These are phyloP conservation scores for Xanthoconium purpureum DNA, from an alignment of 768 basidiomycete species.

Conservation along the genomic window DNA sequence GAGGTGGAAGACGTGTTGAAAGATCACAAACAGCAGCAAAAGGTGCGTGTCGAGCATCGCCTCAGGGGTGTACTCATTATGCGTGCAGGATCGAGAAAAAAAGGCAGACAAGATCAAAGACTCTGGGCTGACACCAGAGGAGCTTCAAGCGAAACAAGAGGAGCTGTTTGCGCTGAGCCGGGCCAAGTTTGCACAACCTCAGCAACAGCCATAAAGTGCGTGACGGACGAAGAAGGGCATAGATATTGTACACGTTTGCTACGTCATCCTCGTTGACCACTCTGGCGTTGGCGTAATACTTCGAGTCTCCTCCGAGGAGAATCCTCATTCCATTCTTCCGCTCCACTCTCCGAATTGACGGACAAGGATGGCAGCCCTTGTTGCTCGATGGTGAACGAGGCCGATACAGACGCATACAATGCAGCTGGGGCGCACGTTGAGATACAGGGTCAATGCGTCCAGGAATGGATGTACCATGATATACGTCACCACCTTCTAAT, in stretches of 20 bases:
- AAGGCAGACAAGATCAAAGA: conserved; percentile 87
- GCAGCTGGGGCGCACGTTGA: conserved; percentile 45
- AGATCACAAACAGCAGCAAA: conserved; percentile 94
- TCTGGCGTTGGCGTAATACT: conserved; percentile 43
- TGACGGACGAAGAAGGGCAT: conserved; percentile 3
- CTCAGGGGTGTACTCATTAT: conserved; percentile 4
- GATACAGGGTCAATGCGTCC: conserved; percentile 2
- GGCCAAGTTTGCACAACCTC: conserved; percentile 68
- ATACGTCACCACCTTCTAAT: conserved; percentile 54
- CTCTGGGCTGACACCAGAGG: conserved; percentile 88
- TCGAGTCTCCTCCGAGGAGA: conserved; percentile 55
- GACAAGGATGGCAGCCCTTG: conserved; percentile 63
- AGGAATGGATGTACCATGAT: conserved; percentile 50
- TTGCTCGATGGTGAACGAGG: conserved; percentile 83
- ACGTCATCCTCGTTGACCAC: conserved; percentile 34
- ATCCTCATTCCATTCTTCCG: conserved; percentile 70
- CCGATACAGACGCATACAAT: conserved; percentile 75
- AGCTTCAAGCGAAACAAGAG: conserved; percentile 84
- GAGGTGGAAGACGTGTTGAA: conserved; percentile 92
- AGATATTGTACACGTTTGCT: conserved; percentile 25
- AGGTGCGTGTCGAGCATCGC: conserved; percentile 47
- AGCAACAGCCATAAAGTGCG: conserved; percentile 34
- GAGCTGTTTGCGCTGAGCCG: conserved; percentile 89
- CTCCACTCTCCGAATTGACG: conserved; percentile 18
- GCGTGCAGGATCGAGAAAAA: conserved; percentile 76